A percentile compares a stretch with the other conserved stretches of the same genome.
These are phyloP conservation scores for Echium plantagineum DNA, from an alignment of 257 asterid genomes.

Conservation along the genomic window DNA sequence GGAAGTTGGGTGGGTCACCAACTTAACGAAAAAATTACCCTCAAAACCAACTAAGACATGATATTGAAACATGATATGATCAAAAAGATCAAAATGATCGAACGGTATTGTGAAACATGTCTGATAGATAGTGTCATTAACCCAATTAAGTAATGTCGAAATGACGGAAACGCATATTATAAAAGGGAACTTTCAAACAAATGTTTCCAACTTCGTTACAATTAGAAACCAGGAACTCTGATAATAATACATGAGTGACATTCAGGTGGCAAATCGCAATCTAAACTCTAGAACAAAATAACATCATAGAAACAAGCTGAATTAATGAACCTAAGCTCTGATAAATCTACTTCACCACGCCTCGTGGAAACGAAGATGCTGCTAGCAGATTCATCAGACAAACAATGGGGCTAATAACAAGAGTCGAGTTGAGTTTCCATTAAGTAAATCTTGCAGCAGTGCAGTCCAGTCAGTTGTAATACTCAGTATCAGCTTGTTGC, in stretches of 20 bases:
- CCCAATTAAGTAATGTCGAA: no score
- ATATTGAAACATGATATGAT: no score
- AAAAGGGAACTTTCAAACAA: neutral
- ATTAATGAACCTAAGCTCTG: conserved; percentile 17
- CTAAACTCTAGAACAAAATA: conserved; percentile 21
- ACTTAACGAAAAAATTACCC: no score
- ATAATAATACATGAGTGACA: neutral
- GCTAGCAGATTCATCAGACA: conserved; percentile 15
- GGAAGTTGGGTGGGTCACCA: no score
- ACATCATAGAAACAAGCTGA: conserved; percentile 4
- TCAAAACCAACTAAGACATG: no score
- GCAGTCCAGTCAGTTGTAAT: conserved; percentile 21
- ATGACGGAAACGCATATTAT: no score
- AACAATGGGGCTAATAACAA: conserved; percentile 10
- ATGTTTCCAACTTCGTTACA: neutral
- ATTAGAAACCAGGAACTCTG: neutral
- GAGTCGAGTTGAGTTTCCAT: conserved; percentile 6
- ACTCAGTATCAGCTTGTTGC: conserved; percentile 10
- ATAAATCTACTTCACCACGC: conserved; percentile 23
- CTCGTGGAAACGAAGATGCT: conserved; percentile 13
- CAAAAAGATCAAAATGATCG: no score
- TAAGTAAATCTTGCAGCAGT: conserved; percentile 7
- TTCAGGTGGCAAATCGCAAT: conserved; percentile 11
- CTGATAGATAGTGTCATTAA: no score
- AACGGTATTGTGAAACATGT: no score